A percentile compares a stretch with the other conserved stretches of the same genome.
phyloP scores from a whole-genome alignment of 495 filamentous ascomycete species.

The Evansstolkia leycettana region DNA sequence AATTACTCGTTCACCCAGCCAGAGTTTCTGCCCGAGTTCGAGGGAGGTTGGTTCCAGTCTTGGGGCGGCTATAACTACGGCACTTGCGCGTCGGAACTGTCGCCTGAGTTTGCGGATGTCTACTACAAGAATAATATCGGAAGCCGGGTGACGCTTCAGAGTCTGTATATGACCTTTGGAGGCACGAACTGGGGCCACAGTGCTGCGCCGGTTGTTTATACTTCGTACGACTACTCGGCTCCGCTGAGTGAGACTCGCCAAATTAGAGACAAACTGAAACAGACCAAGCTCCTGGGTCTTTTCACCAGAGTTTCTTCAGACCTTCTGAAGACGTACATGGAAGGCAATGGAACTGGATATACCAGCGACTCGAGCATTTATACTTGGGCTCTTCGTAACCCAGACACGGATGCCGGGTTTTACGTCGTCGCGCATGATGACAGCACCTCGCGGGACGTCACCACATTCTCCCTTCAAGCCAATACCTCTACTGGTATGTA shows the following conservation, averaged over 20 bases:
- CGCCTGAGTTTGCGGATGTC: slow-evolving; percentile 39
- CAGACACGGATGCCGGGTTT: slow-evolving; percentile 43
- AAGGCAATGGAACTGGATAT: slow-evolving; percentile 45
- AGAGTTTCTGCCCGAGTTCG: slow-evolving; percentile 38
- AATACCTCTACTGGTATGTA: slow-evolving; percentile 44
- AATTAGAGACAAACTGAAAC: slow-evolving; percentile 31
- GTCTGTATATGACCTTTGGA: slow-evolving; percentile 44
- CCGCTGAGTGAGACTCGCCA: slow-evolving; percentile 32
- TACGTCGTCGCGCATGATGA: slow-evolving; percentile 48
- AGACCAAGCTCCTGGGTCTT: slow-evolving; percentile 43
- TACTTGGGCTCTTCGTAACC: slow-evolving; percentile 43
- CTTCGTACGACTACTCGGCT: slow-evolving; percentile 35
- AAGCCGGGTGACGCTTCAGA: slow-evolving; percentile 34
- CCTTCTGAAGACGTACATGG: slow-evolving; percentile 39
- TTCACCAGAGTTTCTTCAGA: slow-evolving; percentile 44
- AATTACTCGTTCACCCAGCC: slow-evolving; percentile 43
- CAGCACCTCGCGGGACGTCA: slow-evolving; percentile 38
- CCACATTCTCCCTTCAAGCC: slow-evolving; percentile 44
- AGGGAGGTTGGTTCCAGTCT: slow-evolving; percentile 39
- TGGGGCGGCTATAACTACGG: slow-evolving; percentile 43
- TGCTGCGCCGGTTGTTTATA: slow-evolving; percentile 37
- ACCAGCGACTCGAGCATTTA: slow-evolving; percentile 28
- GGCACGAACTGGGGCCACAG: slow-evolving; percentile 45
- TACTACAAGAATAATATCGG: slow-evolving; percentile 48
- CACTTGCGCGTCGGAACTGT: slow-evolving; percentile 29